Evolutionary conservation across 2,329 filamentous ascomycete species (phyloP), one percentile per base, ranked within the genome.

Genomic region (Colletotrichum sp.): DNA sequence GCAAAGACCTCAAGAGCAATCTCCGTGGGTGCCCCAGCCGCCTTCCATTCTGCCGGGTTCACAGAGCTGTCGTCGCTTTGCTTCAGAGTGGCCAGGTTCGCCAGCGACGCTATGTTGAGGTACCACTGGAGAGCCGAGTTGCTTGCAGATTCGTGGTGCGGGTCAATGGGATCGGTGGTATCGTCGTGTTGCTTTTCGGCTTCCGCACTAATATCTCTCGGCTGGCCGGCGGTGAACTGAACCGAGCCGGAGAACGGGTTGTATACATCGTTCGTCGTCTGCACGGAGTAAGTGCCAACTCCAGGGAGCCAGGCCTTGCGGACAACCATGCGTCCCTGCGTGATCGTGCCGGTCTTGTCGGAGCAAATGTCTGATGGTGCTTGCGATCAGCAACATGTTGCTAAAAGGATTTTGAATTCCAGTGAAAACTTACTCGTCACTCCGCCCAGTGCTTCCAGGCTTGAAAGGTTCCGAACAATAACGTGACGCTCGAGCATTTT

Each of bases 1-100:
- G 93, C 92, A 80, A 95, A 94, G 0, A 95, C 93, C 79, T 95
- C 93, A 64, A 95, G 93, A 4, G 93, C 93, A 76, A 95, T 94
- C 79, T 95, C 93, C 1, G 93, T 94, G 0, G 92, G 92, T 78
- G 94, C 92, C 55, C 92, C 93, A 64, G 91, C 89, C 32, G 90
- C 92, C 71, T 90, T 87, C 93, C 93, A 94, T 70, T 88, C 84
- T 16, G 81, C 83, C 13, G 43, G 43, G 12, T 52, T 21, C n/a
- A 6, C 43, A 4, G 43, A 52, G n/a, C 43, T 52, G 10, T 91
- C 79, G 30, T 89, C 85, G 16, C 85, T 86, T 77, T 91, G 86
- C 77, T 92, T 89, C 7, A 94, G 89, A 36, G 89, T 89, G 3
- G 93, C 92, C 24, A 94, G 85, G 78, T 94, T 94, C 52, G 92